Evolutionary conservation across 1,139 yeast genomes (phyloP).

Genomic region (Nadsonia starkeyi-henricii): DNA sequence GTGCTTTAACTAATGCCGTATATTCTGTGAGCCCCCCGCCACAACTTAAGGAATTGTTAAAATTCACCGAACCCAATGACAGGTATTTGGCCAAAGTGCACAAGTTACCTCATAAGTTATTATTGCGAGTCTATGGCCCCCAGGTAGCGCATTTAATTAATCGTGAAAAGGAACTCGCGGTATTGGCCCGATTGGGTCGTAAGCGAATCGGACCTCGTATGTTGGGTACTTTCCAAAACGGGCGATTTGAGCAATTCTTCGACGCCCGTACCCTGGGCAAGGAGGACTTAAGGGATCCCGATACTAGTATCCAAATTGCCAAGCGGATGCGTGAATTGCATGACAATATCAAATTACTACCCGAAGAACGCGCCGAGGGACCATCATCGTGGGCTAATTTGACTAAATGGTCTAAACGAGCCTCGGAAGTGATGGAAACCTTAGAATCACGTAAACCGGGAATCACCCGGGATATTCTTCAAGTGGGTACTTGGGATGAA

Average conservation of each 20-base stretch:
- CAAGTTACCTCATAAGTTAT: slow-evolving; percentile 32
- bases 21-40: slow-evolving; percentile 41
- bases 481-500: slow-evolving; percentile 33
- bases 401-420: slow-evolving; percentile 52
- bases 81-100: slow-evolving; percentile 9
- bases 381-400: slow-evolving; percentile 63
- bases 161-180: slow-evolving; percentile 62
- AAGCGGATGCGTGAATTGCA: slow-evolving; percentile 95
- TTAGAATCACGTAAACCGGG: slow-evolving; percentile 15
- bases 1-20: slow-evolving; percentile 87
- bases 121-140: slow-evolving; percentile 81
- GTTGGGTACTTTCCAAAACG: slow-evolving; percentile 80
- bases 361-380: slow-evolving; percentile 36
- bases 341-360: slow-evolving; percentile 53
- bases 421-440: slow-evolving; percentile 31
- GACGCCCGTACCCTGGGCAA: slow-evolving; percentile 65
- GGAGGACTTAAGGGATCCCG: slow-evolving; percentile 58
- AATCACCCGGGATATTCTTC: slow-evolving; percentile 8
- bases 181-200: slow-evolving; percentile 56
- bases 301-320: slow-evolving; percentile 73
- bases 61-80: slow-evolving; percentile 6
- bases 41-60: slow-evolving; percentile 19
- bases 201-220: slow-evolving; percentile 79
- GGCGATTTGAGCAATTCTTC: slow-evolving; percentile 82
- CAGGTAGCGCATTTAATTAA: slow-evolving; percentile 81